Conservation (phyloP, 805 yeast genomes). For the Candida nemodendra region DNA sequence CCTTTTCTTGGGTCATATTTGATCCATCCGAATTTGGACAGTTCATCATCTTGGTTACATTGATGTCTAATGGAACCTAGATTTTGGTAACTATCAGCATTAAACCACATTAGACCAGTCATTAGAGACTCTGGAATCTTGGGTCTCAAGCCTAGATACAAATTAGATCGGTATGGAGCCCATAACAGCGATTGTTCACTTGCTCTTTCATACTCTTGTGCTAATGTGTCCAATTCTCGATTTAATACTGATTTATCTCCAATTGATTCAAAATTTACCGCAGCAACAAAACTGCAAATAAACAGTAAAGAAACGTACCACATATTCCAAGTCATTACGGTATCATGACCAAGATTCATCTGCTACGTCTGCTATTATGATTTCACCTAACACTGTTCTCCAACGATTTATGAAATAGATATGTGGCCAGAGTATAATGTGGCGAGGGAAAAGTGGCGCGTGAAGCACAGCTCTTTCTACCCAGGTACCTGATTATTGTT, state of each 20-base stretch:
- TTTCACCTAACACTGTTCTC: no score
- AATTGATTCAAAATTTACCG: constrained; percentile 8
- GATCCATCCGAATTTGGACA: constrained; percentile 82
- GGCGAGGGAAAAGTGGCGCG: no score
- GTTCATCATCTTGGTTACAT: constrained; percentile 69
- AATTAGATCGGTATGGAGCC: constrained; percentile 92
- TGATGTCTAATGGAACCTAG: constrained; percentile 63
- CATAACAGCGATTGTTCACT: constrained; percentile 61
- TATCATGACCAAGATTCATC: no score
- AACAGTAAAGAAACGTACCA: no score
- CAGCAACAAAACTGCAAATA: no score
- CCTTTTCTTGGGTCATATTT: constrained; percentile 84
- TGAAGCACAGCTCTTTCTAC: no score
- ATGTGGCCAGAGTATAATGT: no score
- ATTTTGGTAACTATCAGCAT: constrained; percentile 55
- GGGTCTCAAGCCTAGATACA: constrained; percentile 85
- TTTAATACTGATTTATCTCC: constrained; percentile 2
- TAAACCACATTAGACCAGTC: constrained; percentile 88
- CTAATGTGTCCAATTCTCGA: constrained; percentile 6
- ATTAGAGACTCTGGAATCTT: constrained; percentile 71
- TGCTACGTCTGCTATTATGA: no score
- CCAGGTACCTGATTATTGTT: background rate
- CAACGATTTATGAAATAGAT: no score
- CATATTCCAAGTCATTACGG: constrained; percentile 1
- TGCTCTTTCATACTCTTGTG: constrained; percentile 32